Evolutionary conservation across 306 rosid genomes (phyloP).

Genomic region (Cucumis cinereus): DNA sequence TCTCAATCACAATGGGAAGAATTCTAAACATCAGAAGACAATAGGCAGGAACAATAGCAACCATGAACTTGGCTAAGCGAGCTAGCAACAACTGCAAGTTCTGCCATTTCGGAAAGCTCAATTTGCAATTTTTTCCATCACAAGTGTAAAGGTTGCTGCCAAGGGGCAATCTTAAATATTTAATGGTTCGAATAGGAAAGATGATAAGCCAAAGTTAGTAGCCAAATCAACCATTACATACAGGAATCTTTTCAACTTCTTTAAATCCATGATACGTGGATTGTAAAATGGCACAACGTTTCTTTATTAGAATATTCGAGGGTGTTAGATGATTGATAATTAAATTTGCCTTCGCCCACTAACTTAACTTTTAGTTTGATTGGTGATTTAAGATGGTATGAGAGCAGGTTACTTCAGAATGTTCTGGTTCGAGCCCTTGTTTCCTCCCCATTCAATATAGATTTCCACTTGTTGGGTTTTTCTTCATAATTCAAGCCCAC

Average conservation of each 20-base stretch:
- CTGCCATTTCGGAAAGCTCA: background rate
- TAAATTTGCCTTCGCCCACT: too few relatives aligned
- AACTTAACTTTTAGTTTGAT: too few relatives aligned
- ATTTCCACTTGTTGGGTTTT: too few relatives aligned
- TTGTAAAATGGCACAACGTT: background rate
- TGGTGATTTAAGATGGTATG: too few relatives aligned
- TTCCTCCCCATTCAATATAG: too few relatives aligned
- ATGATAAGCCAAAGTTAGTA: background rate
- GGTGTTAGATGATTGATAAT: too few relatives aligned
- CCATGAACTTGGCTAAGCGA: background rate
- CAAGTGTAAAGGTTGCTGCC: background rate
- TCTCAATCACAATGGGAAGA: background rate
- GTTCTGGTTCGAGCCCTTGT: too few relatives aligned
- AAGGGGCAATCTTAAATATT: background rate
- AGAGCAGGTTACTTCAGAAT: too few relatives aligned
- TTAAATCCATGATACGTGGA: background rate
- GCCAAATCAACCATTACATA: background rate
- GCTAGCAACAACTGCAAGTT: background rate
- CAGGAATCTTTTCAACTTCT: background rate
- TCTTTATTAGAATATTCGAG: background rate
- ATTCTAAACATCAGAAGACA: background rate
- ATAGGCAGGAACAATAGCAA: background rate
- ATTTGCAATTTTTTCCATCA: background rate
- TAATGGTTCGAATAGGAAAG: background rate
- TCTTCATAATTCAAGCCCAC: too few relatives aligned